Percentiles rank a stretch among this genome's conserved stretches.
phyloP scores from a whole-genome alignment of 768 basidiomycete genomes.

The Fistulinella prunicolor region DNA sequence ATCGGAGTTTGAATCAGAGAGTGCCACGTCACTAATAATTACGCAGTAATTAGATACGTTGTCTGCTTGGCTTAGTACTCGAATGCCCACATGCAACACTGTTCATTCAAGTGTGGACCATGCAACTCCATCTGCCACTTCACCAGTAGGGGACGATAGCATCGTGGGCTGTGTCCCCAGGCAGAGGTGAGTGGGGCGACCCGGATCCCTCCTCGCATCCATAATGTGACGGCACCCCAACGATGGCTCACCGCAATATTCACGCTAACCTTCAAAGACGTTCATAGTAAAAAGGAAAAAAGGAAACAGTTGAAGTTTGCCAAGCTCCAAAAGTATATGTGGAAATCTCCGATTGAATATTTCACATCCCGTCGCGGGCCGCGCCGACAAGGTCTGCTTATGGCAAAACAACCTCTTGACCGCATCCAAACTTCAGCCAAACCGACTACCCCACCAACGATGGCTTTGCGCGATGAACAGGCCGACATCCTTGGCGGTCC shows the following conservation, averaged over 20 bases:
- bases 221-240: too few species aligned
- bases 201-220: too few species aligned
- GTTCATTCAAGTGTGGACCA: constrained; percentile 78
- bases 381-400: constrained; percentile 14
- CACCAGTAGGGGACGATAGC: constrained; percentile 82
- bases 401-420: constrained; percentile 19
- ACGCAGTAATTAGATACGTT: constrained; percentile 21
- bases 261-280: too few species aligned
- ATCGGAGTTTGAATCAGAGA: too few species aligned
- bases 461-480: constrained; percentile 55
- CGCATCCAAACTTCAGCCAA: constrained; percentile 20
- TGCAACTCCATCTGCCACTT: constrained; percentile 61
- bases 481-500: constrained; percentile 71
- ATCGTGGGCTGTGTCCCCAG: constrained; percentile 70
- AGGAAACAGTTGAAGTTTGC: too few species aligned
- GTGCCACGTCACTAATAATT: too few species aligned
- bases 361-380: constrained; percentile 21
- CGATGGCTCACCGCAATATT: too few species aligned
- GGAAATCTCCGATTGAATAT: constrained; percentile 23
- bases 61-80: constrained; percentile 74
- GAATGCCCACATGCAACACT: constrained; percentile 52
- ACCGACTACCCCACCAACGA: constrained; percentile 32
- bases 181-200: constrained; percentile 74
- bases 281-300: too few species aligned
- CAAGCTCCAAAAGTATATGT: background rate